Evolutionary conservation across 495 filamentous ascomycete genomes (phyloP).

Genomic region (Aspergillus asperescens): DNA sequence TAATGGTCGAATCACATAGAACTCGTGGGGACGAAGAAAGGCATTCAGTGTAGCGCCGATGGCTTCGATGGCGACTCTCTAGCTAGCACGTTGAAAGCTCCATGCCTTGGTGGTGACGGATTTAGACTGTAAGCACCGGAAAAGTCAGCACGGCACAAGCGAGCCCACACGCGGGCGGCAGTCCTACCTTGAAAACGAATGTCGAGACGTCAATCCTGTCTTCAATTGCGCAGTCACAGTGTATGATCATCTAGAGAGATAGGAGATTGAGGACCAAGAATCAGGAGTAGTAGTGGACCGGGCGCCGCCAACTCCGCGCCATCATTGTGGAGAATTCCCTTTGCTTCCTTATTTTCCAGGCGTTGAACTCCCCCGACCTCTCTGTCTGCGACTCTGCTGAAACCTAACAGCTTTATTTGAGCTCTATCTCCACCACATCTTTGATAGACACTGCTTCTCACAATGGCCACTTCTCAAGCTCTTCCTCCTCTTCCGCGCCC

Average conservation of each 20-base stretch:
- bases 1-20: conserved; percentile 21
- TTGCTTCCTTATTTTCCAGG: conserved; percentile 10
- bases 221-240: not conserved
- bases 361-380: not conserved
- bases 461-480: conserved; percentile 27
- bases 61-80: conserved; percentile 16
- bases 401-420: too few relatives aligned
- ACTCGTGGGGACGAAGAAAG: conserved; percentile 7
- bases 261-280: conserved; percentile 17
- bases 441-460: not conserved
- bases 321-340: conserved; percentile 19
- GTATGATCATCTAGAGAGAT: conserved; percentile 3
- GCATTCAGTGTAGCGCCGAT: conserved; percentile 1
- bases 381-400: too few relatives aligned
- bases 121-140: conserved; percentile 15
- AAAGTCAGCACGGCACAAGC: conserved; percentile 9
- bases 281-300: conserved; percentile 25
- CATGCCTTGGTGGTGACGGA: conserved; percentile 18
- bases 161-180: not conserved
- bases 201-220: not conserved
- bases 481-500: conserved; percentile 53
- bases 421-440: not conserved
- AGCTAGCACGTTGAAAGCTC: conserved; percentile 20
- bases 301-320: conserved; percentile 23
- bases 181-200: not conserved